phyloP scores from a whole-genome alignment of 371 early-diverging fungal genomes.

The Globomyces sp. region DNA sequence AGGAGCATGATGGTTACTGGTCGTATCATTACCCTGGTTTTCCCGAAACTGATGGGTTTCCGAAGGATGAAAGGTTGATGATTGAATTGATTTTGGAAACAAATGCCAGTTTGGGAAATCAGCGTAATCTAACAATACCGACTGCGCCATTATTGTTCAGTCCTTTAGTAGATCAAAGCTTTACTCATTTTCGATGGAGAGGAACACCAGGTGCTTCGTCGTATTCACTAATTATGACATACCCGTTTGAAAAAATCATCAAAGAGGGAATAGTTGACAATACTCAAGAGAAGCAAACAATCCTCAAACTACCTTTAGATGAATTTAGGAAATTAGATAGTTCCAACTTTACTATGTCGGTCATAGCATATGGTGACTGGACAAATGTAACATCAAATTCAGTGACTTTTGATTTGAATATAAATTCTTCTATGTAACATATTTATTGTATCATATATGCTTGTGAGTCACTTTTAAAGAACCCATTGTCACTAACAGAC shows the following conservation, averaged over 20 bases:
- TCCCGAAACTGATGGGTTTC: constrained; percentile 24
- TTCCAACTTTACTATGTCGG: neutral
- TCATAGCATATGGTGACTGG: neutral
- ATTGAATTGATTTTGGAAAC: neutral
- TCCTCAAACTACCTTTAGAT: no score
- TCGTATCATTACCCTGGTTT: constrained; percentile 45
- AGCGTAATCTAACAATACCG: constrained; percentile 1
- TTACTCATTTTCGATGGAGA: neutral
- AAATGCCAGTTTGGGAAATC: neutral
- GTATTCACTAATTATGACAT: neutral
- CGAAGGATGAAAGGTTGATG: constrained; percentile 20
- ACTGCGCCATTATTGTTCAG: neutral
- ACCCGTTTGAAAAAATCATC: neutral
- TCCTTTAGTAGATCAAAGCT: neutral
- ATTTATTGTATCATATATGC: neutral
- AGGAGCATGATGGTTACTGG: constrained; percentile 29
- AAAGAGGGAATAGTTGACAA: no score
- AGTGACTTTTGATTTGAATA: neutral
- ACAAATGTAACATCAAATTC: neutral
- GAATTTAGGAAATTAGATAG: neutral
- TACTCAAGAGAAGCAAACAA: no score
- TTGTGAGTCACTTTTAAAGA: neutral
- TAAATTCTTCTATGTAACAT: constrained; percentile 1
- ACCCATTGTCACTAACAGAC: neutral
- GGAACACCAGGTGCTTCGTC: neutral